phyloP scores from a whole-genome alignment of 192 early-diverging fungal species.

The Oehlia diaphana region DNA sequence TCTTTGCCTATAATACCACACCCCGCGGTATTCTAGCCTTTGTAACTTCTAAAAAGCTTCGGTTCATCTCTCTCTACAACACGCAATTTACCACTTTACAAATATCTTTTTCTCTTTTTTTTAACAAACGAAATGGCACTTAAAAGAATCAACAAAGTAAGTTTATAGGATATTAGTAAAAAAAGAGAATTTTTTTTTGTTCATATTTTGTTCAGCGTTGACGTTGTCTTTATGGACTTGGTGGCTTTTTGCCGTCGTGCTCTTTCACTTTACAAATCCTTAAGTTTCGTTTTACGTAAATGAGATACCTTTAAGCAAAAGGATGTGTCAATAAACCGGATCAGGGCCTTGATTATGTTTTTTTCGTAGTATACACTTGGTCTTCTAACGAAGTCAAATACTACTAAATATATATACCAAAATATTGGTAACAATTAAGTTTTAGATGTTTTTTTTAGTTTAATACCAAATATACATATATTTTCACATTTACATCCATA shows the following conservation, averaged over 20 bases:
- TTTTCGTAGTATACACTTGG: background rate
- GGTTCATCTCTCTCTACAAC: conserved; percentile 4
- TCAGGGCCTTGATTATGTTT: background rate
- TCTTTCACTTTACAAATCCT: conserved; percentile 28
- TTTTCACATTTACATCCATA: background rate
- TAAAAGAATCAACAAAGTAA: conserved; percentile 98
- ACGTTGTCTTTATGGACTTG: background rate
- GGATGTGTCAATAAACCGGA: background rate
- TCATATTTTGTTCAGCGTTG: background rate
- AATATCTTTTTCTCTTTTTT: background rate
- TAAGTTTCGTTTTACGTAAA: background rate
- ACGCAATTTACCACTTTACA: background rate
- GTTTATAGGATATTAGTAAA: conserved; percentile 18
- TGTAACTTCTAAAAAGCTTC: conserved; percentile 1
- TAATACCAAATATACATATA: background rate
- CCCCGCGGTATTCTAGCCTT: conserved; percentile 12
- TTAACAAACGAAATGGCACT: conserved; percentile 73
- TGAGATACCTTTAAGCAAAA: conserved; percentile 1
- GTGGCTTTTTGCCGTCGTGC: background rate
- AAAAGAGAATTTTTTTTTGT: background rate
- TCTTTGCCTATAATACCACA: background rate
- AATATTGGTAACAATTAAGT: background rate
- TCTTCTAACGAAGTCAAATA: background rate
- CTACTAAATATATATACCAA: background rate
- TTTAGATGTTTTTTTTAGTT: background rate